Percentiles rank a stretch among this genome's conserved stretches.
Conservation (phyloP, 306 rosid genomes). For the Delonix regia region DNA sequence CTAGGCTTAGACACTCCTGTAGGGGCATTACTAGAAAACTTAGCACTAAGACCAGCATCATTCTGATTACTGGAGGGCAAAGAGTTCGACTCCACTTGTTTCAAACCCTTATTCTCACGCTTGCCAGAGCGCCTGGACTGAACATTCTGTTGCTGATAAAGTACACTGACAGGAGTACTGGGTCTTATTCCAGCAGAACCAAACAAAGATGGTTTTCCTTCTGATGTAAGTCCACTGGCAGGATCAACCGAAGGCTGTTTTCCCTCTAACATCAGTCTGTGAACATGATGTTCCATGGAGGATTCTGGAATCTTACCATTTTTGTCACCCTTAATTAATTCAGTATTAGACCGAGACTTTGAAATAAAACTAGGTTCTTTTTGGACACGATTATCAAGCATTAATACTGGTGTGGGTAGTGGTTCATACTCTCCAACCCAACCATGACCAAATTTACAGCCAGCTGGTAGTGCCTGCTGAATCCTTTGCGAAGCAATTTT, state of each 20-base stretch:
- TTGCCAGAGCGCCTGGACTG: conserved; percentile 52
- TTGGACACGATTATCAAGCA: conserved; percentile 61
- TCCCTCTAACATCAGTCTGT: conserved; percentile 49
- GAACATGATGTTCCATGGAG: conserved; percentile 45
- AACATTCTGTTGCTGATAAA: conserved; percentile 52
- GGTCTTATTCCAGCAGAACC: conserved; percentile 57
- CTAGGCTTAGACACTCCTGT: conserved; percentile 62
- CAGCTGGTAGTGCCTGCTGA: conserved; percentile 84
- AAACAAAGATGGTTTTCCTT: conserved; percentile 59
- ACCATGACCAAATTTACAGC: conserved; percentile 89
- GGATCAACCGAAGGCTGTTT: conserved; percentile 47
- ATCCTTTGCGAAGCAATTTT: conserved; percentile 87
- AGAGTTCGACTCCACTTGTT: conserved; percentile 80
- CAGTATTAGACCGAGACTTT: conserved; percentile 46
- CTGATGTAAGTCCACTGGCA: conserved; percentile 52
- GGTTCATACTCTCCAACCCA: conserved; percentile 99
- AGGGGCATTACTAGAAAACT: conserved; percentile 57
- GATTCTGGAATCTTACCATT: conserved; percentile 51
- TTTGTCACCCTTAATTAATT: conserved; percentile 53
- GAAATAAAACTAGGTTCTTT: conserved; percentile 54
- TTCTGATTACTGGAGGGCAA: conserved; percentile 58
- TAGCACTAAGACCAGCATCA: conserved; percentile 56
- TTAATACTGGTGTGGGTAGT: conserved; percentile 85
- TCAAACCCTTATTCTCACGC: conserved; percentile 62
- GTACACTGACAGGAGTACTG: conserved; percentile 43